Percentiles rank a stretch among this genome's conserved stretches.
phyloP scores from a whole-genome alignment of 352 stramenopile genomes.

The Phytophthora macrochlamydospora region DNA sequence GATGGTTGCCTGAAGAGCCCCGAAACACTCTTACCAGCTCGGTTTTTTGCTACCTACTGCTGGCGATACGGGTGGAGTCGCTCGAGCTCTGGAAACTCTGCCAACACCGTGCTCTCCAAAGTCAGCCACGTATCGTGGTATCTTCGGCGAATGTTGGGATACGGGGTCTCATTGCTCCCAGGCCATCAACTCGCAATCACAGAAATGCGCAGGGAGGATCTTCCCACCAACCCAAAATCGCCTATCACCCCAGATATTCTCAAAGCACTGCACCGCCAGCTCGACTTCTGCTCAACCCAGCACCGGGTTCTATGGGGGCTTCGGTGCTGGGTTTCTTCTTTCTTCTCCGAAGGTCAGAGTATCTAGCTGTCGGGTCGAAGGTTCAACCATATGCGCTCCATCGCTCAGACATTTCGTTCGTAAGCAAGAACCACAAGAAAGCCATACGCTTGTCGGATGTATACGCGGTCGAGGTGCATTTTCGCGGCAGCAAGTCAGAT shows the following conservation, averaged over 20 bases:
- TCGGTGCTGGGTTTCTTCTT: slow-evolving; percentile 31
- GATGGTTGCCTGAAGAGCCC: background rate
- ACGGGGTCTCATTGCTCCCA: slow-evolving; percentile 18
- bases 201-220: slow-evolving; percentile 28
- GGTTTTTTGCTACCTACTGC: slow-evolving; percentile 12
- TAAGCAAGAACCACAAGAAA: background rate
- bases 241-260: slow-evolving; percentile 21
- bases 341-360: slow-evolving; percentile 22
- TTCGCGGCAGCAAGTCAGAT: slow-evolving; percentile 11
- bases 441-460: background rate
- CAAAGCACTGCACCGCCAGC: background rate
- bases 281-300: slow-evolving; percentile 15
- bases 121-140: slow-evolving; percentile 22
- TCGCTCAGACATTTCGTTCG: slow-evolving; percentile 1
- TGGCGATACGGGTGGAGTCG: slow-evolving; percentile 16
- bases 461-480: background rate
- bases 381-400: slow-evolving; percentile 5
- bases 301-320: slow-evolving; percentile 38
- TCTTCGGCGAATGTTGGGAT: slow-evolving; percentile 11
- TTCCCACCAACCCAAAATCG: slow-evolving; percentile 5
- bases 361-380: slow-evolving; percentile 9
- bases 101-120: slow-evolving; percentile 32
- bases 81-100: slow-evolving; percentile 10
- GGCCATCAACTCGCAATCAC: slow-evolving; percentile 33
- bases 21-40: slow-evolving; percentile 13